Evolutionary conservation across 2,329 filamentous ascomycete genomes (phyloP).

Genomic region (Daldinia eschscholtzii): DNA sequence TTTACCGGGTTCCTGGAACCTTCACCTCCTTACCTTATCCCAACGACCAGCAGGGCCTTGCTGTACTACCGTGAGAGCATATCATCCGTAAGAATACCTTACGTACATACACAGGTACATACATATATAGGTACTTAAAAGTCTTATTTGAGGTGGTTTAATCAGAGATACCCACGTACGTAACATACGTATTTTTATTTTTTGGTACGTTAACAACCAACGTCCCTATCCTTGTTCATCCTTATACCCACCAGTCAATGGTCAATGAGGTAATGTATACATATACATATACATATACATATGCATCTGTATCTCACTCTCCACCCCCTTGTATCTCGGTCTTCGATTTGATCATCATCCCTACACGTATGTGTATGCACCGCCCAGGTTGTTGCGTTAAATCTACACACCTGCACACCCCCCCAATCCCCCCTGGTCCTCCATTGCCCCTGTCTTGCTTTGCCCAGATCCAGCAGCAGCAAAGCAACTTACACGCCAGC

Average conservation of each 20-base stretch:
- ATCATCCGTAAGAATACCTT: neutral
- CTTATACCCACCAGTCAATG: neutral
- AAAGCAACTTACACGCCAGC: slow-evolving; percentile 12
- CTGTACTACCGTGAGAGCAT: slow-evolving; percentile 16
- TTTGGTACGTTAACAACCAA: neutral
- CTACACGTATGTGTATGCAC: slow-evolving; percentile 19
- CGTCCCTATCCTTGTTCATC: neutral
- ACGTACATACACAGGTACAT: neutral
- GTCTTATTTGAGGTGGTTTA: neutral
- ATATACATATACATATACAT: neutral
- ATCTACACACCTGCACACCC: slow-evolving; percentile 22
- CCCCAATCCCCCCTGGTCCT: neutral
- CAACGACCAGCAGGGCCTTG: slow-evolving; percentile 34
- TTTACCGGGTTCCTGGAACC: slow-evolving; percentile 44
- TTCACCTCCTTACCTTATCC: slow-evolving; percentile 39
- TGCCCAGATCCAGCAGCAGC: slow-evolving; percentile 22
- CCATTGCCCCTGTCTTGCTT: slow-evolving; percentile 14
- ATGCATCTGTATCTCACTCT: slow-evolving; percentile 22
- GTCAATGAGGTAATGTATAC: slow-evolving; percentile 1
- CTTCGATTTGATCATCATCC: slow-evolving; percentile 14
- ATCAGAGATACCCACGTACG: neutral
- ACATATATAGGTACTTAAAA: neutral
- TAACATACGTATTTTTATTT: slow-evolving; percentile 6
- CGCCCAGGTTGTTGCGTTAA: slow-evolving; percentile 24
- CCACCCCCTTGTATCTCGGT: slow-evolving; percentile 20